These are phyloP conservation scores for Zangia roseola DNA, from an alignment of 768 basidiomycete species.

Conservation along the genomic window DNA sequence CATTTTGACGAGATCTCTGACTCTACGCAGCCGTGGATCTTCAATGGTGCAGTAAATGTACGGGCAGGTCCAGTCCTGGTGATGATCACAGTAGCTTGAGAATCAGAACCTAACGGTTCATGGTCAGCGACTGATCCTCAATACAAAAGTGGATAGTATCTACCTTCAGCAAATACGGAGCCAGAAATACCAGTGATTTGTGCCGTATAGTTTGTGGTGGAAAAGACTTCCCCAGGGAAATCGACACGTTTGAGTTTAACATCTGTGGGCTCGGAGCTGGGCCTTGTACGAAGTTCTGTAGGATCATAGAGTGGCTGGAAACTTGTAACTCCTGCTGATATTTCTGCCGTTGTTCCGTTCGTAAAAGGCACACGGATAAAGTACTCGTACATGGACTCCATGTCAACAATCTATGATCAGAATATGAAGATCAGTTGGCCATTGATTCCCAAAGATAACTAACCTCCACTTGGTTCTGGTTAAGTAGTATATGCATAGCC, in stretches of 20 bases:
- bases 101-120: neutral
- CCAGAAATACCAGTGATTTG: neutral
- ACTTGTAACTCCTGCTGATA: slow-evolving; percentile 4
- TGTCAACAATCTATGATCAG: neutral
- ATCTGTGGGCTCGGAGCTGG: neutral
- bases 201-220: neutral
- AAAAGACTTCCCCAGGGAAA: neutral
- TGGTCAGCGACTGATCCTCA: neutral
- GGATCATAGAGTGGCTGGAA: no score
- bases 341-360: slow-evolving; percentile 13
- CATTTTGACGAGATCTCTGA: neutral
- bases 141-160: neutral
- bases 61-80: slow-evolving; percentile 15
- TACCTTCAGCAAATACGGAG: slow-evolving; percentile 1
- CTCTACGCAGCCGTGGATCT: neutral
- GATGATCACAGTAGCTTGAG: neutral
- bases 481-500: no score
- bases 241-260: neutral
- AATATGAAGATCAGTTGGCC: no score
- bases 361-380: slow-evolving; percentile 12
- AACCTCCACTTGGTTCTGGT: neutral
- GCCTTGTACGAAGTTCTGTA: neutral
- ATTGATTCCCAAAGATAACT: neutral
- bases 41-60: slow-evolving; percentile 1
- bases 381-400: slow-evolving; percentile 20